Percentiles rank a stretch among this genome's conserved stretches.
Evolutionary conservation across 257 asterid genomes (phyloP).

Genomic region (Nicotiana obtusifolia): DNA sequence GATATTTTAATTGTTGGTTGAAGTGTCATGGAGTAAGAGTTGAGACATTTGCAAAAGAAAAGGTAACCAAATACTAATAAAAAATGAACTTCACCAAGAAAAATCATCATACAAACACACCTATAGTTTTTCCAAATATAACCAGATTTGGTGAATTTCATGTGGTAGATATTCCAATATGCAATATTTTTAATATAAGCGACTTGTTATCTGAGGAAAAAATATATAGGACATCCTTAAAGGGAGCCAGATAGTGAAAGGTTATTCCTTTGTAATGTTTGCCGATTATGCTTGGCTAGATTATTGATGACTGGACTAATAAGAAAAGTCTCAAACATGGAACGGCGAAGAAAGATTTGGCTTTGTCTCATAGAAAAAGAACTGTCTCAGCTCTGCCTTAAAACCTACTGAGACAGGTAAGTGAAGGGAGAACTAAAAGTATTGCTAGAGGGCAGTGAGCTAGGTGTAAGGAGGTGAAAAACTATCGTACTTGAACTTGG

Average conservation of each 20-base stretch:
- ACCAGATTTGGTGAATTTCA: background rate
- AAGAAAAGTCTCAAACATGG: background rate
- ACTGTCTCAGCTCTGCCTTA: background rate
- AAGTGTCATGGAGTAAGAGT: background rate
- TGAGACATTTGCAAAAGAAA: background rate
- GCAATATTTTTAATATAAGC: background rate
- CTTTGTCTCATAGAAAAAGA: background rate
- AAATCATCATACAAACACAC: background rate
- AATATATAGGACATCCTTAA: background rate
- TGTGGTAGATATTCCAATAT: background rate
- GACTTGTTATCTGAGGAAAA: background rate
- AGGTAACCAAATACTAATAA: background rate
- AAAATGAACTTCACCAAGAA: background rate
- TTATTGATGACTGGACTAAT: background rate
- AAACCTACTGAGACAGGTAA: background rate
- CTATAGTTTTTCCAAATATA: background rate
- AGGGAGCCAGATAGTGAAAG: background rate
- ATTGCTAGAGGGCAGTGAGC: background rate
- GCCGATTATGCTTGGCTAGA: background rate
- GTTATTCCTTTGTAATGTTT: background rate
- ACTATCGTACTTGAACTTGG: background rate
- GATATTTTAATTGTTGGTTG: background rate
- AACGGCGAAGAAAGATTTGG: background rate
- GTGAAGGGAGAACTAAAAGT: background rate
- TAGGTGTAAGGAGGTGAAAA: background rate